Conservation (phyloP, 306 rosid species). For the Acacia crassicarpa region DNA sequence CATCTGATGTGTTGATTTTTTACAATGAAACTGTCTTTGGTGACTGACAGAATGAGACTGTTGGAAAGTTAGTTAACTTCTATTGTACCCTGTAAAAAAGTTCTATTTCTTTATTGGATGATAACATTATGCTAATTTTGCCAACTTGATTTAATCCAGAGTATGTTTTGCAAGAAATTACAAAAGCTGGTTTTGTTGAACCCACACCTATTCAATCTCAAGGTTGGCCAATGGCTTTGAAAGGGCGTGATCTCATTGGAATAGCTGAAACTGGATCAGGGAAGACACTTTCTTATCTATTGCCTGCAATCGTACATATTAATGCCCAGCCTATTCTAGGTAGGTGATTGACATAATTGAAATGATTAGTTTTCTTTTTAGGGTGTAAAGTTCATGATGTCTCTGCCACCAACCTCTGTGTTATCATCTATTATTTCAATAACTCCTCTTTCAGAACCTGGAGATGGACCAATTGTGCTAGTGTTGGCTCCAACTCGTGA, state of each 20-base stretch:
- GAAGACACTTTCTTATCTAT: conserved; percentile 91
- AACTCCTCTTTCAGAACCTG: conserved; percentile 61
- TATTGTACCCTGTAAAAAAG: background rate
- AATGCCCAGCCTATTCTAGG: conserved; percentile 96
- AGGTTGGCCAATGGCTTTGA: conserved; percentile 99
- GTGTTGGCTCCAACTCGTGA: conserved; percentile 98
- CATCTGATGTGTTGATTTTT: conserved; percentile 7
- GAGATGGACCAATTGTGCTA: conserved; percentile 97
- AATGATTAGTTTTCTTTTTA: conserved; percentile 5
- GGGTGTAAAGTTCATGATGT: background rate
- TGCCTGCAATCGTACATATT: conserved; percentile 98
- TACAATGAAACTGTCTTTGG: background rate
- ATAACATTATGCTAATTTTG: conserved; percentile 24
- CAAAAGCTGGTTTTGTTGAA: conserved; percentile 87
- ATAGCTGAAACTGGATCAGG: conserved; percentile 99
- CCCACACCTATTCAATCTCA: conserved; percentile 99
- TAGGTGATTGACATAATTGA: conserved; percentile 34
- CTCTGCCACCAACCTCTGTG: background rate
- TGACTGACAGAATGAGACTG: background rate
- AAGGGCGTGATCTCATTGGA: conserved; percentile 95
- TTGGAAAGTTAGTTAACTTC: background rate
- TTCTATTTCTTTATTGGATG: conserved; percentile 2
- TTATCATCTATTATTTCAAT: conserved; percentile 9
- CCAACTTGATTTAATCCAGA: conserved; percentile 45
- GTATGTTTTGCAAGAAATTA: conserved; percentile 83